These are phyloP conservation scores for Asterophora lycoperdoides DNA, from an alignment of 768 basidiomycete species.

Conservation along the genomic window DNA sequence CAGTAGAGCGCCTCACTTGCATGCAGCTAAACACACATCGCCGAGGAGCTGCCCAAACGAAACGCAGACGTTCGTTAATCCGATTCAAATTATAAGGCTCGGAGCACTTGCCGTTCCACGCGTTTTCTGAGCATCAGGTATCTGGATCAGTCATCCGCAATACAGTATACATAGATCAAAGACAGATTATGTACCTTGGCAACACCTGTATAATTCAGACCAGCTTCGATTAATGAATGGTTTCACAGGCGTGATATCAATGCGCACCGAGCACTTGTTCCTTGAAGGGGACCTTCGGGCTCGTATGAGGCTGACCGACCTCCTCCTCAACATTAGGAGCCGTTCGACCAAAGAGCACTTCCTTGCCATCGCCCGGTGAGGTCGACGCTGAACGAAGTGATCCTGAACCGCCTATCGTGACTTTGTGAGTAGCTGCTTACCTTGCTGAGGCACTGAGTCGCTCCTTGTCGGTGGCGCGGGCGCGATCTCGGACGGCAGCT, in stretches of 20 bases:
- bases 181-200: slow-evolving; percentile 25
- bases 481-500: slow-evolving; percentile 23
- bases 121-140: slow-evolving; percentile 28
- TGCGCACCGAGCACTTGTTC: slow-evolving; percentile 52
- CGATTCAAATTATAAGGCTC: neutral
- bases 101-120: slow-evolving; percentile 37
- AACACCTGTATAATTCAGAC: slow-evolving; percentile 19
- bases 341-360: slow-evolving; percentile 22
- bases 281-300: slow-evolving; percentile 46
- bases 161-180: no score
- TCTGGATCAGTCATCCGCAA: neutral
- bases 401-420: neutral
- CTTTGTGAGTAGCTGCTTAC: slow-evolving; percentile 19
- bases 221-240: neutral
- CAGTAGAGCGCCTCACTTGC: no score
- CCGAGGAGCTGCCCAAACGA: slow-evolving; percentile 26
- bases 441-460: slow-evolving; percentile 33
- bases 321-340: slow-evolving; percentile 17
- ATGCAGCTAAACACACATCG: slow-evolving; percentile 20
- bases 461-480: slow-evolving; percentile 22
- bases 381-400: slow-evolving; percentile 28
- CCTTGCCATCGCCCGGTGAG: slow-evolving; percentile 30
- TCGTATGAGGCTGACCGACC: neutral
- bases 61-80: neutral
- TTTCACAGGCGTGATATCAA: neutral